Base-by-base conservation (phyloP, 768 basidiomycete species). In the Vararia minispora region DNA sequence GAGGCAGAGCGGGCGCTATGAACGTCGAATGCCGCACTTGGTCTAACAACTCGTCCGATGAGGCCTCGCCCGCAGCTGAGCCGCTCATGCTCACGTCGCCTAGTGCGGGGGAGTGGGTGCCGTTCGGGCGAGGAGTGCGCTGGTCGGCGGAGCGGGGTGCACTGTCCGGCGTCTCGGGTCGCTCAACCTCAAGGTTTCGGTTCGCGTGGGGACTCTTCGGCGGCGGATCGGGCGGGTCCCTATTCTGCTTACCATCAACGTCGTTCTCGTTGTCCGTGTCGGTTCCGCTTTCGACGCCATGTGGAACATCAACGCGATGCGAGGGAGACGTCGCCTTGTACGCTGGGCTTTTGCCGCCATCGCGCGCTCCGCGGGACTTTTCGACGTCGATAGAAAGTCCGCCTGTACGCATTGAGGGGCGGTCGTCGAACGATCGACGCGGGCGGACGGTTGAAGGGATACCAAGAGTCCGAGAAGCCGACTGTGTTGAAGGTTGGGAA, bases 1-100 rank as follows among this genome's bases (percentile, higher is more conserved):
- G 87, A 3, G 89, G 89, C 21, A 91, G 64, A 3, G 87, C 84
- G 27, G 90, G 89, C 0, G 86, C 83, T 34, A 88, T 85, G 55
- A 82, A 83, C 14, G 87, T 87, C 5, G 82, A 65, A 49, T 71
- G 72, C 6, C 79, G 77, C 9, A 71, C 75, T 29, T 68, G 71
- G 52, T 84, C 74, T 22, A 83, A 72, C 9, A 73, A 72, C 46
- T 81, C 80, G 12, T 47, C 54, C 21, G 55, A 53, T 0, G 52
- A 52, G 18, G 40, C 47, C n/a, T 44, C 47, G 14, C 44, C 40
- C 24, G 37, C 34, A 23, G 35, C 57, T 57, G 33, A 59, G 14
- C 21, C 33, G 24, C 23, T 36, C 6, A 22, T 28, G 16, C 39
- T 37, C 18, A 42, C 63, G 35, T 68, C 65, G 60, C 8, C 56